Base-by-base conservation (phyloP, 1,139 yeast genomes). In the Pichia sp. region DNA sequence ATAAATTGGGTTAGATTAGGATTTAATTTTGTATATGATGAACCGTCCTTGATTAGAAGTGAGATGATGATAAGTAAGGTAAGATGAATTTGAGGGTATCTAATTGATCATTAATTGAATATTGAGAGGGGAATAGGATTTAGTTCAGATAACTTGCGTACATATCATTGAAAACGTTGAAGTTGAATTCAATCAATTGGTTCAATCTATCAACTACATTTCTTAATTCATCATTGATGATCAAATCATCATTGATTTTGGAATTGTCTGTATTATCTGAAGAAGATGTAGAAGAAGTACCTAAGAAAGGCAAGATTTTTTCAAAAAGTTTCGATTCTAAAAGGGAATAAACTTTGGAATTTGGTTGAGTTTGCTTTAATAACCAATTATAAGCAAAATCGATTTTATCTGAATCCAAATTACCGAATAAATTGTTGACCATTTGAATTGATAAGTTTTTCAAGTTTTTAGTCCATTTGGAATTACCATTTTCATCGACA, bases 391-490 rank as follows among this genome's bases (percentile, higher is more conserved):
- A 79, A 44, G 87, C 80, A 65, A 89, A 84, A 48, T 80, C 83
- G 38, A 85, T 75, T 60, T 75, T 67, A 7, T 65, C 51, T 42
- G 72, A 72, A 40, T 52, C 57, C 18, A 61, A 46, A n/a, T 48
- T 39, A n/a, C 47, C 46, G 20, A 45, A 50, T 37, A 58, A 40
- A 24, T 55, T 58, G 27, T 58, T 55, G 44, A 84, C 80, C 44
- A 87, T 67, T 61, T 88, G 95, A 50, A 89, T 74, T 7, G 93
- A 79, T 53, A 89, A 78, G 27, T 85, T 74, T 53, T 81, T 77
- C 33, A 88, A 79, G 63, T 89, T 88, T 61, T 88, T 80, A 1
- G 96, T 88, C 96, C 96, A 89, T 69, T 89, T 86, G 53, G 87
- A 81, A 62, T 85, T 87, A 3, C 96, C 96, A 60, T 83, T 85